These are phyloP conservation scores for Cyberlindnera lachancei DNA, from an alignment of 805 yeast species.

Conservation along the genomic window DNA sequence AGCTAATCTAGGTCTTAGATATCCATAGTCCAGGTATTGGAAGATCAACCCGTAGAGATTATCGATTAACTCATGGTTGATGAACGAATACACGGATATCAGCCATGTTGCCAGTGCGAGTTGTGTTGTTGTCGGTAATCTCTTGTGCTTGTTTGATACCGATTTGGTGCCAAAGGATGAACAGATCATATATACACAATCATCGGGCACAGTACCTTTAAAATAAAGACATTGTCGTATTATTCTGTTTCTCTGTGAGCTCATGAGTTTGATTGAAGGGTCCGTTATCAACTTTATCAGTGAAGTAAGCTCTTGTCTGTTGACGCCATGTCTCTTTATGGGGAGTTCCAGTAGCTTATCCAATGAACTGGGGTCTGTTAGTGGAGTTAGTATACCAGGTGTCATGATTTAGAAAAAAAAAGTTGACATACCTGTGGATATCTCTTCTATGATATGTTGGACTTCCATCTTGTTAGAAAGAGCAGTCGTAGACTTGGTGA, in stretches of 20 bases:
- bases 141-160: slow-evolving; percentile 14
- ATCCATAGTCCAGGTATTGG: slow-evolving; percentile 30
- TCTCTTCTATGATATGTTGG: too few relatives aligned
- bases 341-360: slow-evolving; percentile 2
- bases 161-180: slow-evolving; percentile 26
- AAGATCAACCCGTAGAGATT: slow-evolving; percentile 23
- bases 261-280: slow-evolving; percentile 4
- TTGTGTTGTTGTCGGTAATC: slow-evolving; percentile 20
- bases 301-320: slow-evolving; percentile 3
- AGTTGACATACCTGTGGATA: too few relatives aligned
- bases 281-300: slow-evolving; percentile 6
- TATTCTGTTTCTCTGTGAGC: slow-evolving; percentile 10
- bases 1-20: slow-evolving; percentile 26
- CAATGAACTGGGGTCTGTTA: too few relatives aligned
- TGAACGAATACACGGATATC: slow-evolving; percentile 22
- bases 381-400: too few relatives aligned
- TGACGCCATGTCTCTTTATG: slow-evolving; percentile 7
- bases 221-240: slow-evolving; percentile 24
- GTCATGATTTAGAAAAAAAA: too few relatives aligned
- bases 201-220: slow-evolving; percentile 20
- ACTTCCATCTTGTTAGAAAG: too few relatives aligned
- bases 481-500: too few relatives aligned
- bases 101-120: slow-evolving; percentile 27
- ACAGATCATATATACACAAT: slow-evolving; percentile 21
- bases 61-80: slow-evolving; percentile 13